phyloP scores from a whole-genome alignment of 768 basidiomycete species.

The Mycena vitilis region DNA sequence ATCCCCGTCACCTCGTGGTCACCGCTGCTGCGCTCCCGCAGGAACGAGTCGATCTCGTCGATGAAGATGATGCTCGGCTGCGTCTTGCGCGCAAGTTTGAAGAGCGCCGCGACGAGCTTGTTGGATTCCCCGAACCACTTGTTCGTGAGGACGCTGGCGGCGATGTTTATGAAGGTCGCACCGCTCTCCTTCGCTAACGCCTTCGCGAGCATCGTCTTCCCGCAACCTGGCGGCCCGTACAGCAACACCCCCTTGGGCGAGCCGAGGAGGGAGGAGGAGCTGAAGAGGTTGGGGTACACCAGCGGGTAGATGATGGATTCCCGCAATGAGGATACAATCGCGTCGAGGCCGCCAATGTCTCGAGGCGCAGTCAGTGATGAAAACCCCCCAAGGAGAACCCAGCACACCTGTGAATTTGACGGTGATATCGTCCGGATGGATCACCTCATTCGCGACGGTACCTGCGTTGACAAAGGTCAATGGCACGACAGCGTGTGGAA shows the following conservation, averaged over 20 bases:
- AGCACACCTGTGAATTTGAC: constrained; percentile 77
- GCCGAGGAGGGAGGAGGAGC: constrained; percentile 81
- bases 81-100: constrained; percentile 92
- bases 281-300: constrained; percentile 89
- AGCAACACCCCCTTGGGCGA: constrained; percentile 97
- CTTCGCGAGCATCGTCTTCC: constrained; percentile 99
- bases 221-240: constrained; percentile 97
- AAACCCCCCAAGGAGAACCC: neutral
- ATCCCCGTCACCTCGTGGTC: constrained; percentile 99
- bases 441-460: constrained; percentile 91
- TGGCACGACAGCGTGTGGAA: constrained; percentile 5
- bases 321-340: constrained; percentile 88
- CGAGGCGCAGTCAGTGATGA: constrained; percentile 8
- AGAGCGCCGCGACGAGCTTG: constrained; percentile 94
- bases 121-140: constrained; percentile 94
- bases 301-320: constrained; percentile 98
- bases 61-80: constrained; percentile 98
- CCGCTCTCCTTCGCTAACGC: constrained; percentile 97
- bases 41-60: constrained; percentile 97
- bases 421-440: constrained; percentile 90
- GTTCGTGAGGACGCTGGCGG: constrained; percentile 78
- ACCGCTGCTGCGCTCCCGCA: constrained; percentile 85
- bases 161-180: constrained; percentile 94
- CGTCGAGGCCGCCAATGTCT: constrained; percentile 95
- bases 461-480: constrained; percentile 53